A percentile compares a stretch with the other conserved stretches of the same genome.
These are phyloP conservation scores for Sporothrix curviconia DNA, from an alignment of 2,329 filamentous ascomycete genomes.

Conservation along the genomic window DNA sequence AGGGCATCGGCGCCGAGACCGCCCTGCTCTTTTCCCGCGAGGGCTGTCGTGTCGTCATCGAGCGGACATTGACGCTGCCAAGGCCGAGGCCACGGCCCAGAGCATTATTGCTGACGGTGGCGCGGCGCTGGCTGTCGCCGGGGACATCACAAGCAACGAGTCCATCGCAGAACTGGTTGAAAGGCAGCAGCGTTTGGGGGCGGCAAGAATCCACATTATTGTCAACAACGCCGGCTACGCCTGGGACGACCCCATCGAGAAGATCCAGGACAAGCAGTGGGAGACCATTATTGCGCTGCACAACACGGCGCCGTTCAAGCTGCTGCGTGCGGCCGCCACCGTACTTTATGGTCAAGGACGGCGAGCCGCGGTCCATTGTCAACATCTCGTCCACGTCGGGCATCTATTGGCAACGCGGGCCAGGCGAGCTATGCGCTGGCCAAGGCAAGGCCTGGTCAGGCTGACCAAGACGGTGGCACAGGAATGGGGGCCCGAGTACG, in stretches of 20 bases:
- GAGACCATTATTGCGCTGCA: constrained; percentile 80
- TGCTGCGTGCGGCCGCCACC: constrained; percentile 72
- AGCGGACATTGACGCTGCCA: constrained; percentile 76
- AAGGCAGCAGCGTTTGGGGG: constrained; percentile 70
- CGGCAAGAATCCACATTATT: constrained; percentile 83
- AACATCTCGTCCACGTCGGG: constrained; percentile 81
- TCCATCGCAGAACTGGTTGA: constrained; percentile 67
- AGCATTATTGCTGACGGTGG: constrained; percentile 63
- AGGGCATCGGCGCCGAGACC: constrained; percentile 82
- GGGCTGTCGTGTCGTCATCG: constrained; percentile 75
- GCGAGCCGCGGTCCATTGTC: constrained; percentile 69
- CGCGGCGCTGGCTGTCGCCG: constrained; percentile 64
- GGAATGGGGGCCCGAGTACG: constrained; percentile 80
- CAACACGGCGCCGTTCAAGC: constrained; percentile 77
- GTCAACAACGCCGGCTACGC: constrained; percentile 91
- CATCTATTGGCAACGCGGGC: constrained; percentile 77
- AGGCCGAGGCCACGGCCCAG: constrained; percentile 60
- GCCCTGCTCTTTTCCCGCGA: constrained; percentile 80
- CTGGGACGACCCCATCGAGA: constrained; percentile 89
- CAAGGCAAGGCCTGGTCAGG: constrained; percentile 75
- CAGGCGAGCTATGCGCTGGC: constrained; percentile 83
- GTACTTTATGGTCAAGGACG: constrained; percentile 82
- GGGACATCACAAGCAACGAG: constrained; percentile 65
- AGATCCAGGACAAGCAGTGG: constrained; percentile 89
- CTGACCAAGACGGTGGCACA: constrained; percentile 86